These are phyloP conservation scores for Physcomitrium patens DNA, from an alignment of 225 moss, liverwort and hornwort species.

Conservation along the genomic window DNA sequence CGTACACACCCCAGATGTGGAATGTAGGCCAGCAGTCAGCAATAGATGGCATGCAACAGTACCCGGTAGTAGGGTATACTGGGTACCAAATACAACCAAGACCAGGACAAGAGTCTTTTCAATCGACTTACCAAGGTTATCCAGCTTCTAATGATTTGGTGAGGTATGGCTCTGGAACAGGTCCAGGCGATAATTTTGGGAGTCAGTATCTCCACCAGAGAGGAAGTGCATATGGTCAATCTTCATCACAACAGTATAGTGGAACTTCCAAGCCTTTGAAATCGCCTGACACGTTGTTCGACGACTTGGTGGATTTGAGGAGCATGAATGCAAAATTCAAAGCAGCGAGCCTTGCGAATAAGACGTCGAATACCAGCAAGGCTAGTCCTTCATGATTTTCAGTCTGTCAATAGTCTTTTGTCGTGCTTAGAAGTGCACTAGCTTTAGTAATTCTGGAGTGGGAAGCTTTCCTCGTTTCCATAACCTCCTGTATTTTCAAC, in stretches of 20 bases:
- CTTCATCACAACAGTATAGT: conserved; percentile 38
- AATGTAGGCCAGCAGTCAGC: conserved; percentile 63
- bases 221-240: conserved; percentile 44
- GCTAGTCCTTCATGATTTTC: conserved; percentile 39
- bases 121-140: conserved; percentile 25
- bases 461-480: conserved; percentile 31
- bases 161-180: conserved; percentile 39
- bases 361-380: conserved; percentile 57
- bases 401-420: not conserved
- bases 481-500: conserved; percentile 44
- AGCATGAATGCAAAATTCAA: conserved; percentile 83
- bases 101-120: conserved; percentile 20
- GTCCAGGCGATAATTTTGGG: conserved; percentile 63
- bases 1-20: conserved; percentile 47
- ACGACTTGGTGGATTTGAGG: conserved; percentile 88
- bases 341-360: conserved; percentile 59
- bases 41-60: conserved; percentile 50
- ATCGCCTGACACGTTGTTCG: conserved; percentile 76
- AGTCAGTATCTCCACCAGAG: conserved; percentile 61
- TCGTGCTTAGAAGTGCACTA: conserved; percentile 29
- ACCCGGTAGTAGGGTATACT: conserved; percentile 48
- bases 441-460: conserved; percentile 33
- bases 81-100: conserved; percentile 29
- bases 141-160: conserved; percentile 26
- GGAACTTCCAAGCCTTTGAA: conserved; percentile 56